These are phyloP conservation scores for Cicer chorassanicum DNA, from an alignment of 306 rosid species.

Conservation along the genomic window DNA sequence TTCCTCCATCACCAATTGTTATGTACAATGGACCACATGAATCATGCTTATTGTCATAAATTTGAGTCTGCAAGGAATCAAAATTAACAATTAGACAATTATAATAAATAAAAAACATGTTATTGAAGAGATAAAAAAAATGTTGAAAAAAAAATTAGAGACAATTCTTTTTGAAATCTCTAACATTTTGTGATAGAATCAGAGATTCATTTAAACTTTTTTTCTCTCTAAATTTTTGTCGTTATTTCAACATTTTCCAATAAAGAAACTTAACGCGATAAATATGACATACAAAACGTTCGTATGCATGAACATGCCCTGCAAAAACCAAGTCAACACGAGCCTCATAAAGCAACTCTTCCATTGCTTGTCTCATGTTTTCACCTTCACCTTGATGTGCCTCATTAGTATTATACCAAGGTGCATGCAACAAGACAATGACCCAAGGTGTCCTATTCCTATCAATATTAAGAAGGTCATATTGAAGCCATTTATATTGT, in stretches of 20 bases:
- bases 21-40: conserved; percentile 68
- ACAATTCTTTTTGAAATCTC: no score
- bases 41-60: conserved; percentile 57
- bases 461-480: conserved; percentile 57
- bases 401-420: conserved; percentile 75
- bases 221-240: not conserved
- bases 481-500: conserved; percentile 65
- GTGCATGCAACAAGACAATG: conserved; percentile 66
- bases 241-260: not conserved
- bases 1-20: conserved; percentile 80
- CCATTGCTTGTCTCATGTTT: conserved; percentile 70
- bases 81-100: not conserved
- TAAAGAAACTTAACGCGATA: not conserved
- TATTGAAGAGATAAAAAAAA: not conserved
- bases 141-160: not conserved
- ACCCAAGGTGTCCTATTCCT: conserved; percentile 67
- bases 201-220: not conserved
- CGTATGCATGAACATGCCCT: conserved; percentile 90
- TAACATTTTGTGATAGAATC: not conserved
- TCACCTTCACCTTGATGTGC: conserved; percentile 89
- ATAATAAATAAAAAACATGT: no score
- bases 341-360: conserved; percentile 55
- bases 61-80: conserved; percentile 53
- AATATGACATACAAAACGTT: conserved; percentile 66
- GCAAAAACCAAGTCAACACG: conserved; percentile 69